Evolutionary conservation across 768 basidiomycete species (phyloP), one percentile per base, ranked within the genome.

Genomic region (Leccinum subgranulosum): DNA sequence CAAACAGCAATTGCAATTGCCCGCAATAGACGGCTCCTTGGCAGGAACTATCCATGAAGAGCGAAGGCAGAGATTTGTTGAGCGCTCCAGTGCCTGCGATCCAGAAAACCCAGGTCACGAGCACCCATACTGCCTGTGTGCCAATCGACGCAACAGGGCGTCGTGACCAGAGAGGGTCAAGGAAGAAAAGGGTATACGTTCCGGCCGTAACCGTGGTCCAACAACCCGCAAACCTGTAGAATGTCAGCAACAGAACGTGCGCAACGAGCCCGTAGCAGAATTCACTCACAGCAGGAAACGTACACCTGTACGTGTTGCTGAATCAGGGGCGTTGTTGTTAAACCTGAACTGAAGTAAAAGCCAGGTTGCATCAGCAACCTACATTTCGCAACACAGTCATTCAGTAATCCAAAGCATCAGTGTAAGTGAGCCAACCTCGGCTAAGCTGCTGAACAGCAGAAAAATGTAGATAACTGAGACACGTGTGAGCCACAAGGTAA

Each of bases 61-160:
- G 57, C 10, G 66, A 69, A 3, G 84, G 81, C 23, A 82, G 65
- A 6, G 82, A 76, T 36, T 74, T 73, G 60, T 83, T 82, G 48
- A 86, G 65, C 23, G 81, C 68, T 0, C 78, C 80, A 4, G 83
- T 76, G 45, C 83, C 82, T 14, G 83, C 73, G 19, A 85, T 74
- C 86, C 85, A 87, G 48, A 85, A 72, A 17, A 81, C 62, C 83
- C 82, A 85, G 14, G 85, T 85, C 1, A 79, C 57, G 28, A 84
- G 69, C 4, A 81, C 69, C 86, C 86, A 87, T 45, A 85, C 70
- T 12, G 76, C 77, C 63, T 87, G 86, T 0, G 83, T 75, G 8
- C 84, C 84, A 39, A 86, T 71, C 12, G 85, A 86, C 10, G 80
- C 75, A 15, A 84, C 59, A 4, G 81, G 76, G 55, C 79, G 77